Evolutionary conservation across 176 grass and related monocot species (phyloP), one percentile per base, ranked within the genome.

Genomic region (Carex kokanica): DNA sequence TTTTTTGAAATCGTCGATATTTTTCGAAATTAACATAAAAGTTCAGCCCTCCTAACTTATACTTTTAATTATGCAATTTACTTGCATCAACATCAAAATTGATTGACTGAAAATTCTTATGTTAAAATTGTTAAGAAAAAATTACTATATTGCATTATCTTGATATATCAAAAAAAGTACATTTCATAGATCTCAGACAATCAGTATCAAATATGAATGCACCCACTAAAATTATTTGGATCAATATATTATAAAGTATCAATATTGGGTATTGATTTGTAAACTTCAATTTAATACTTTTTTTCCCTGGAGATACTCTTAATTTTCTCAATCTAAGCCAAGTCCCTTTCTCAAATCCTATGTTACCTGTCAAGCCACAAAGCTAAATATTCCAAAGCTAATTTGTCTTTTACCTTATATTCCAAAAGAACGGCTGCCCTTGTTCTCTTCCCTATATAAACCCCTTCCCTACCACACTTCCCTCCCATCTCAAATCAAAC

Each of bases 381-480:
- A 63, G 78, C 80, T 64, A 88, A 86, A 84, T 81, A 86, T 23
- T 88, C 84, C 87, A 78, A 82, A 82, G 23, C 80, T 41, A 41
- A 31, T 83, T 78, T 64, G 81, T 51, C 68, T 89, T 85, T 85
- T 87, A 86, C 65, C 2, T 71, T 34, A 75, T 36, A 41, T 51
- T 85, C 70, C 70, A 57, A 66, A 80, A 18, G 41, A 60, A 40
- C 65, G 47, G 17, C 38, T 41, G 34, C 64, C 87, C 62, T 16
- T 71, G 5, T 32, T 74, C 83, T 45, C 38, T 73, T 52, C 81
- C 41, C 79, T 93, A 90, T 93, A 93, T 86, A 93, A 93, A 41
- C 74, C 49, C 27, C 58, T 57, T 21, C 59, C 1, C 17, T n/a
- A 70, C 36, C 8, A 51, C 23, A 59, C 61, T 58, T 86, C 58